Evolutionary conservation across 2,329 filamentous ascomycete genomes (phyloP), one percentile per base, ranked within the genome.

Genomic region (Aspergillus floridensis): DNA sequence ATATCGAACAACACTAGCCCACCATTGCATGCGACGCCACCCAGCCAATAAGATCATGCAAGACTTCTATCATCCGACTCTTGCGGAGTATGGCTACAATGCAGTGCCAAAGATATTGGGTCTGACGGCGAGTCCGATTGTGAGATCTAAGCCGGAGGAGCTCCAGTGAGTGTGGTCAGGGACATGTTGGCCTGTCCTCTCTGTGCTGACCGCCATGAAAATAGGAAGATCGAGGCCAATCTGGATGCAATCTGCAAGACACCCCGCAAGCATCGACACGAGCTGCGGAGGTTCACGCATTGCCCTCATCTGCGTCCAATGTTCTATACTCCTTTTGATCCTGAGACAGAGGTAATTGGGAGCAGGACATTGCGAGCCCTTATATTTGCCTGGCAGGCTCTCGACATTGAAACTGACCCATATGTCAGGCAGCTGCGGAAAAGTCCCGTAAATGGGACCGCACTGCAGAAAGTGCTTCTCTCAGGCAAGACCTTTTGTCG

Each of bases 61-160:
- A 29, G 77, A 86, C 31, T 88, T 89, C 65, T 96, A 96, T 67
- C 84, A 86, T 62, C 29, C 73, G 71, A 19, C 80, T 80, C 53
- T 63, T 56, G 0, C 63, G 58, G 64, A 60, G 12, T 59, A 60
- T 2, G 80, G 79, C 0, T 60, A 72, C 0, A 44, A 61, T 12
- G 61, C 66, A n/a, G 69, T 78, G 8, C 92, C 92, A 0, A 79
- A 81, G 21, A 88, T 96, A 29, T 78, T 96, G 5, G 92, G 92
- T 0, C 79, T 96, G 24, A 93, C 89, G 6, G 92, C 92, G 0
- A 96, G 90, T 62, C 92, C 92, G 0, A 83, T 91, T 3, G 86
- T 88, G 64, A 84, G 80, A 57, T 85, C 83, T 1, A 82, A 82
- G 16, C 71, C 81, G 1, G 74, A 78, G 1, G 82, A 82, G 38